These are phyloP conservation scores for Dalbergia oliveri DNA, from an alignment of 306 rosid species.

Conservation along the genomic window DNA sequence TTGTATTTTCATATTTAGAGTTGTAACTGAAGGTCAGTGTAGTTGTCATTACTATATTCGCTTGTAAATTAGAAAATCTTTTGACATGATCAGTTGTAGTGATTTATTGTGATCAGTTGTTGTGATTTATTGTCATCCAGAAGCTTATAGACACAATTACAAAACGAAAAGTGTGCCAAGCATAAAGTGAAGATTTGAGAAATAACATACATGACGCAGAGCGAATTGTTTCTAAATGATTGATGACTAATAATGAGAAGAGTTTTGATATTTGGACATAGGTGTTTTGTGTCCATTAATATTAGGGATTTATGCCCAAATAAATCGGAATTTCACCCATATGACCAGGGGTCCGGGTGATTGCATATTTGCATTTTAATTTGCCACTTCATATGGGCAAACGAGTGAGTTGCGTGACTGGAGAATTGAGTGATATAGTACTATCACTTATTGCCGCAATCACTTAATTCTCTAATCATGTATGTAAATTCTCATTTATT, in stretches of 20 bases:
- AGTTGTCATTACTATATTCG: not conserved
- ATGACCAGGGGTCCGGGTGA: too few relatives aligned
- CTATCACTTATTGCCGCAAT: too few relatives aligned
- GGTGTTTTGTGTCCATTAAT: too few relatives aligned
- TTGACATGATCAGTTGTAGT: not conserved
- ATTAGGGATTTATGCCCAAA: too few relatives aligned
- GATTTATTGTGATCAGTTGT: not conserved
- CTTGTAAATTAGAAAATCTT: not conserved
- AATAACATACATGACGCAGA: not conserved
- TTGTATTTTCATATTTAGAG: not conserved
- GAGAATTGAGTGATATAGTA: too few relatives aligned
- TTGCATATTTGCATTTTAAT: too few relatives aligned
- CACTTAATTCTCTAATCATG: too few relatives aligned
- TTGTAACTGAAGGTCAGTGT: not conserved
- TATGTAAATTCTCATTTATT: too few relatives aligned
- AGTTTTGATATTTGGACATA: too few relatives aligned
- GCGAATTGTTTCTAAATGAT: not conserved
- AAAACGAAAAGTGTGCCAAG: not conserved
- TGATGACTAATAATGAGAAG: not conserved
- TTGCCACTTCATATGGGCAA: too few relatives aligned
- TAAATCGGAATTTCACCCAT: too few relatives aligned
- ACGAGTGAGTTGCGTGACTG: too few relatives aligned
- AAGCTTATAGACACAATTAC: not conserved
- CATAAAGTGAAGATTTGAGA: not conserved
- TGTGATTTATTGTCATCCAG: not conserved